A percentile compares a stretch with the other conserved stretches of the same genome.
These are phyloP conservation scores for Globisporangium carolinianum DNA, from an alignment of 352 stramenopile genomes.

Conservation along the genomic window DNA sequence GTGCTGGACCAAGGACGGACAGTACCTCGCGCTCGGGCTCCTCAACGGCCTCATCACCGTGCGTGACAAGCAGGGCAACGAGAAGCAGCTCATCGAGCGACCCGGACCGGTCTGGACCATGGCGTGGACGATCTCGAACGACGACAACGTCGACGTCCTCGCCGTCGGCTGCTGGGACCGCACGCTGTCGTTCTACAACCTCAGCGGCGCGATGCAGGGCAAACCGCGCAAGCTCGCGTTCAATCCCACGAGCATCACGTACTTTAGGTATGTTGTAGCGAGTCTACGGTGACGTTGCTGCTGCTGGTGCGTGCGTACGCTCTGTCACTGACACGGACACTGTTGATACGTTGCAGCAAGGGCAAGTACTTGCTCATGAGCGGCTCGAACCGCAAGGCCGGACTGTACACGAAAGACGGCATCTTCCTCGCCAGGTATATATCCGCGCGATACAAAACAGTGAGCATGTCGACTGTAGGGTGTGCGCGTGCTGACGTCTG, in stretches of 20 bases:
- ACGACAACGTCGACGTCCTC: slow-evolving; percentile 82
- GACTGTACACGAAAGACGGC: slow-evolving; percentile 86
- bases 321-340: no score
- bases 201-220: slow-evolving; percentile 75
- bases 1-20: slow-evolving; percentile 89
- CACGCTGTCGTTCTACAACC: slow-evolving; percentile 89
- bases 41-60: slow-evolving; percentile 90
- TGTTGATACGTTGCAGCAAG: slow-evolving; percentile 29
- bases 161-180: slow-evolving; percentile 93
- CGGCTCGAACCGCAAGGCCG: slow-evolving; percentile 83
- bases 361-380: slow-evolving; percentile 89
- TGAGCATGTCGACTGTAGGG: no score
- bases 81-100: slow-evolving; percentile 89
- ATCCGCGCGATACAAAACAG: not conserved
- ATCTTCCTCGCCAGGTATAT: slow-evolving; percentile 58
- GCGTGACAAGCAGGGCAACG: slow-evolving; percentile 86
- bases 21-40: slow-evolving; percentile 88
- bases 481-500: no score
- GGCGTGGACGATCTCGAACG: slow-evolving; percentile 71
- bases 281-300: not conserved
- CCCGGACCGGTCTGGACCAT: slow-evolving; percentile 83
- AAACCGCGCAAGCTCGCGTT: slow-evolving; percentile 90
- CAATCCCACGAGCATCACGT: slow-evolving; percentile 87
- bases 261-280: slow-evolving; percentile 52
- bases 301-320: not conserved